Conservation (phyloP, 2,329 filamentous ascomycete genomes). For the Aspergillaceae sp. region DNA sequence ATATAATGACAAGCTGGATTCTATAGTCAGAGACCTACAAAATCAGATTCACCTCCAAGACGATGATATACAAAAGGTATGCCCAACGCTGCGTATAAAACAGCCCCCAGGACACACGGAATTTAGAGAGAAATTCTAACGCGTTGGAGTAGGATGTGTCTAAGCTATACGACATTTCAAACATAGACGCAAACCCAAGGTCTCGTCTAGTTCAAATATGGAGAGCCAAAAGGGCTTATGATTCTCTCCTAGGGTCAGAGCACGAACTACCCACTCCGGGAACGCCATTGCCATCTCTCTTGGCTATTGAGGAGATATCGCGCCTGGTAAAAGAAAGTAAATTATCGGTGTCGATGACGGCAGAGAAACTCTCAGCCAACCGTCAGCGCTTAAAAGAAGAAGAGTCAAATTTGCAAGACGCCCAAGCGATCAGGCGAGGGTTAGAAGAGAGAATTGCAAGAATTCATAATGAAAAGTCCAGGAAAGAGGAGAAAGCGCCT, state of each 20-base stretch:
- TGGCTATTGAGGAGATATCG: slow-evolving; percentile 61
- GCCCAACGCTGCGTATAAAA: not conserved
- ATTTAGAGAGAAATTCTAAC: too few relatives aligned
- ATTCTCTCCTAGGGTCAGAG: slow-evolving; percentile 51
- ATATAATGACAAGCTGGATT: slow-evolving; percentile 45
- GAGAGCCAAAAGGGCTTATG: slow-evolving; percentile 56
- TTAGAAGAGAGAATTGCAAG: slow-evolving; percentile 51
- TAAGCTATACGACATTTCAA: slow-evolving; percentile 22
- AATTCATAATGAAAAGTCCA: slow-evolving; percentile 50
- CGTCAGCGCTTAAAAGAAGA: slow-evolving; percentile 37
- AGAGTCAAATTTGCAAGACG: slow-evolving; percentile 41
- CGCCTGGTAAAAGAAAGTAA: slow-evolving; percentile 57
- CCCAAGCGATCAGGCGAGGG: slow-evolving; percentile 37
- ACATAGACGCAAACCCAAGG: slow-evolving; percentile 19
- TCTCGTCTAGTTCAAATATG: slow-evolving; percentile 39
- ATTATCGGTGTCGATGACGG: slow-evolving; percentile 44
- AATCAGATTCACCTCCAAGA: slow-evolving; percentile 41
- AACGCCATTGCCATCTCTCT: slow-evolving; percentile 61
- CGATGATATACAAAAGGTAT: slow-evolving; percentile 39
- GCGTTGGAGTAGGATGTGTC: not conserved
- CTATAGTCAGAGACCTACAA: slow-evolving; percentile 60
- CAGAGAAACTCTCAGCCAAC: slow-evolving; percentile 31
- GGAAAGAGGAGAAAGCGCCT: slow-evolving; percentile 50
- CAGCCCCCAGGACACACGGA: not conserved
- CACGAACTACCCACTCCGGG: slow-evolving; percentile 58